These are phyloP conservation scores for Tolypocladium ovalisporum DNA, from an alignment of 2,329 filamentous ascomycete genomes.

Conservation along the genomic window DNA sequence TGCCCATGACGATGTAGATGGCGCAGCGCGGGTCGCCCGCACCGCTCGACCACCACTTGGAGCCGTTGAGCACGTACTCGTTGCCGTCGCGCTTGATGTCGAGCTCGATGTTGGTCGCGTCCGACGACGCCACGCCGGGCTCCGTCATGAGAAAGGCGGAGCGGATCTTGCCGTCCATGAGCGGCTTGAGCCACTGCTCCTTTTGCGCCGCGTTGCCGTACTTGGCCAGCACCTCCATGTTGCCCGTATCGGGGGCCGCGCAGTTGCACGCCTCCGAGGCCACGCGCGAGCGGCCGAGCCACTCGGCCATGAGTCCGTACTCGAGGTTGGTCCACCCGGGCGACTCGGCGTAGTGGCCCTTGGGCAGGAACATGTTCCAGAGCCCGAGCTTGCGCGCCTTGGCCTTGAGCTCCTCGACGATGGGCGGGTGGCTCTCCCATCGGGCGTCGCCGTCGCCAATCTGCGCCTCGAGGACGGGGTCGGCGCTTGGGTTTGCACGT, in stretches of 20 bases:
- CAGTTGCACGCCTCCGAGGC: slow-evolving; percentile 87
- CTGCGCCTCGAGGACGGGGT: slow-evolving; percentile 70
- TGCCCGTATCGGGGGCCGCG: slow-evolving; percentile 82
- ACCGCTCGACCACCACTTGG: slow-evolving; percentile 99
- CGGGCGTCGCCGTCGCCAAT: slow-evolving; percentile 64
- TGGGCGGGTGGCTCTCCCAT: slow-evolving; percentile 68
- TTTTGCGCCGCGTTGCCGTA: slow-evolving; percentile 83
- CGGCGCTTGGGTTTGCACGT: slow-evolving; percentile 42
- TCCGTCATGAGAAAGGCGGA: slow-evolving; percentile 94
- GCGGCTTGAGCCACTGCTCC: slow-evolving; percentile 67
- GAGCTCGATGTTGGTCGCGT: slow-evolving; percentile 88
- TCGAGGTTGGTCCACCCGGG: slow-evolving; percentile 92
- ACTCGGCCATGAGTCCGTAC: slow-evolving; percentile 96
- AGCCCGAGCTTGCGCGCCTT: slow-evolving; percentile 75
- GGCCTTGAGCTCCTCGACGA: slow-evolving; percentile 83
- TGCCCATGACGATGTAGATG: slow-evolving; percentile 95
- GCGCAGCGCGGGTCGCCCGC: slow-evolving; percentile 87
- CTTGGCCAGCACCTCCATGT: slow-evolving; percentile 91
- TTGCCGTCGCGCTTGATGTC: slow-evolving; percentile 73
- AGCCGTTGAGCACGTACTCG: slow-evolving; percentile 81
- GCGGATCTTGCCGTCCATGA: slow-evolving; percentile 76
- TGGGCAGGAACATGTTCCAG: slow-evolving; percentile 98
- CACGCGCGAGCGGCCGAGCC: slow-evolving; percentile 73
- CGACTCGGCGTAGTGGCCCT: slow-evolving; percentile 89
- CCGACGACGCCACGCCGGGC: slow-evolving; percentile 75